A percentile compares a stretch with the other conserved stretches of the same genome.
Evolutionary conservation across 2,329 filamentous ascomycete species (phyloP).

Genomic region (Fusarium papillatum): DNA sequence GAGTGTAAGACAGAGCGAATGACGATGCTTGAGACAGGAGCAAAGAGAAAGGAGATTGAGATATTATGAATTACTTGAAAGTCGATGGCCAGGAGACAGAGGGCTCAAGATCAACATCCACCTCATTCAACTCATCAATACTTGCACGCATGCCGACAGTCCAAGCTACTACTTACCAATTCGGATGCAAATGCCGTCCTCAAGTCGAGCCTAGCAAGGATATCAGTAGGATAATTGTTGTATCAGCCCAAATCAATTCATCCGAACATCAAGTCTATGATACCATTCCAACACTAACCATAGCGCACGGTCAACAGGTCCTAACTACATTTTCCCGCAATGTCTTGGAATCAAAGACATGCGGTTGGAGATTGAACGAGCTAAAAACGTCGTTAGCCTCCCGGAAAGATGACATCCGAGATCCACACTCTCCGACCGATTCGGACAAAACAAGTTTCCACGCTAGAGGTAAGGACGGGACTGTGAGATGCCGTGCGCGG

Average conservation of each 20-base stretch:
- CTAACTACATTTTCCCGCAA: not conserved
- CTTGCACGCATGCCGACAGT: not conserved
- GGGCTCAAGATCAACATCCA: not conserved
- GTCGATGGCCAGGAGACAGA: not conserved
- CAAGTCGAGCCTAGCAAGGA: not conserved
- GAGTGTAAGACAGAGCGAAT: slow-evolving; percentile 21
- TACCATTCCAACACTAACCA: not conserved
- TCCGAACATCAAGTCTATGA: not conserved
- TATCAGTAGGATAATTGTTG: not conserved
- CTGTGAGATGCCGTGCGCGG: slow-evolving; percentile 14
- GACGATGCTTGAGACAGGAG: not conserved
- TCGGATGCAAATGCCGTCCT: not conserved
- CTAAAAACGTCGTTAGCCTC: slow-evolving; percentile 18
- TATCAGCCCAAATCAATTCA: not conserved
- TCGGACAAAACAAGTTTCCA: slow-evolving; percentile 5
- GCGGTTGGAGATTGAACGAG: not conserved
- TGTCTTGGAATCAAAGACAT: slow-evolving; percentile 21
- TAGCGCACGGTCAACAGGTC: not conserved
- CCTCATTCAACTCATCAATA: not conserved
- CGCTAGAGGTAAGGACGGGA: slow-evolving; percentile 21
- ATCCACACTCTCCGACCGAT: not conserved
- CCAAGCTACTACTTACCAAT: not conserved
- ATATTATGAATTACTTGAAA: not conserved
- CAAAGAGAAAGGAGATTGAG: not conserved
- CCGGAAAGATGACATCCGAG: slow-evolving; percentile 22